These are phyloP conservation scores for Penicillium sp. DNA, from an alignment of 2,329 filamentous ascomycete genomes.

Conservation along the genomic window DNA sequence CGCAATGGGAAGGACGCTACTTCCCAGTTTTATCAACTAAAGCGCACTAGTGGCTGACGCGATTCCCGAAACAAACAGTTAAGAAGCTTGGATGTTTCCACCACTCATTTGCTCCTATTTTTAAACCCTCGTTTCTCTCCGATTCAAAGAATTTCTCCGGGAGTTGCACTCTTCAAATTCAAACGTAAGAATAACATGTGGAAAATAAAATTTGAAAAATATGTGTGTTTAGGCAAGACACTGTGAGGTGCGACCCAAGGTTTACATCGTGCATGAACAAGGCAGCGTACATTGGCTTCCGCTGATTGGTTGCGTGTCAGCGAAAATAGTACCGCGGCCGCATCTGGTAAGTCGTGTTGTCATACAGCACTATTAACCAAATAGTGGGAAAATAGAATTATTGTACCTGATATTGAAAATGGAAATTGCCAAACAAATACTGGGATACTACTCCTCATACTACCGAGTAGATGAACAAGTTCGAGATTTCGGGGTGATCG, in stretches of 20 bases:
- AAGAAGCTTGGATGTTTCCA: not conserved
- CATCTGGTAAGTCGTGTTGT: slow-evolving; percentile 14
- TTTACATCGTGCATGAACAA: not conserved
- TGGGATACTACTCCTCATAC: too few species aligned
- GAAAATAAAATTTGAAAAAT: not conserved
- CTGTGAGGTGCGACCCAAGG: not conserved
- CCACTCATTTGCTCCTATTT: not conserved
- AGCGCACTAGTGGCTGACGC: not conserved
- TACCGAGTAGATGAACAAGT: too few species aligned
- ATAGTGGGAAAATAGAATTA: not conserved
- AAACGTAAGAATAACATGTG: too few species aligned
- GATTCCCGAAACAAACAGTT: not conserved
- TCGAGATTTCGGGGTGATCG: not conserved
- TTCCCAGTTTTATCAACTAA: slow-evolving; percentile 6
- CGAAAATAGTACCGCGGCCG: slow-evolving; percentile 11
- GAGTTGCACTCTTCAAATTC: too few species aligned
- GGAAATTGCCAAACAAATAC: not conserved
- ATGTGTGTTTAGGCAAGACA: not conserved
- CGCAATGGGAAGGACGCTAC: not conserved
- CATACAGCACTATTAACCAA: slow-evolving; percentile 1
- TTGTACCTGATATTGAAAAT: not conserved
- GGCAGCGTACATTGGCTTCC: not conserved
- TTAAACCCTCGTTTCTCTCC: not conserved
- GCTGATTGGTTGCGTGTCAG: slow-evolving; percentile 12
- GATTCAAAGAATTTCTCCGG: not conserved